These are phyloP conservation scores for Aspergillus sp. DNA, from an alignment of 2,329 filamentous ascomycete genomes.

Conservation along the genomic window DNA sequence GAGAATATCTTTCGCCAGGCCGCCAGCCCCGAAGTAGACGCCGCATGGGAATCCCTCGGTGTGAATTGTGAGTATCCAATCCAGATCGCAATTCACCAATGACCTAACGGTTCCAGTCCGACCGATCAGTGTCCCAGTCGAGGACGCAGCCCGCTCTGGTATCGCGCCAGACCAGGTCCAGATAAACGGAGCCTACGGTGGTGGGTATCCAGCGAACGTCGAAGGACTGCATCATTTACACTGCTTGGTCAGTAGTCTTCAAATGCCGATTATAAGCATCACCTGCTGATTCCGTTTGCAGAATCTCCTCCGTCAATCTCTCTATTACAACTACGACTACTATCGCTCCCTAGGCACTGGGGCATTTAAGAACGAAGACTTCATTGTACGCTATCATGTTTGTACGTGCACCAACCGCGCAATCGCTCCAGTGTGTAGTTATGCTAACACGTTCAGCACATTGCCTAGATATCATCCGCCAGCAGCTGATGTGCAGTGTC, in stretches of 20 bases:
- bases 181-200: constrained; percentile 55
- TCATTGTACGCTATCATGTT: constrained; percentile 56
- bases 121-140: constrained; percentile 49
- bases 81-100: too few species aligned
- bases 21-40: constrained; percentile 55
- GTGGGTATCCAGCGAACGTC: constrained; percentile 49
- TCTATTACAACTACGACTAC: constrained; percentile 61
- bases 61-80: constrained; percentile 44
- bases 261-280: too few species aligned
- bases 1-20: constrained; percentile 55
- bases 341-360: constrained; percentile 53
- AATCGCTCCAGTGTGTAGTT: too few species aligned
- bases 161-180: constrained; percentile 57
- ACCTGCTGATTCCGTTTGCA: constrained; percentile 16
- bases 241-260: constrained; percentile 49
- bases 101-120: constrained; percentile 37
- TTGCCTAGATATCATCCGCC: constrained; percentile 61
- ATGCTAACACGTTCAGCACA: constrained; percentile 43
- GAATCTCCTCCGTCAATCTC: constrained; percentile 59
- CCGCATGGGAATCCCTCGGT: constrained; percentile 56
- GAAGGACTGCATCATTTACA: constrained; percentile 41
- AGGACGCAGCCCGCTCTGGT: constrained; percentile 52
- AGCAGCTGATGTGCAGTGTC: constrained; percentile 63
- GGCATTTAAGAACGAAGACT: constrained; percentile 57
- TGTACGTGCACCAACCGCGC: constrained; percentile 44